Percentiles rank a stretch among this genome's conserved stretches.
Conservation (phyloP, 805 yeast species). For the Yamadazyma akitaensis region DNA sequence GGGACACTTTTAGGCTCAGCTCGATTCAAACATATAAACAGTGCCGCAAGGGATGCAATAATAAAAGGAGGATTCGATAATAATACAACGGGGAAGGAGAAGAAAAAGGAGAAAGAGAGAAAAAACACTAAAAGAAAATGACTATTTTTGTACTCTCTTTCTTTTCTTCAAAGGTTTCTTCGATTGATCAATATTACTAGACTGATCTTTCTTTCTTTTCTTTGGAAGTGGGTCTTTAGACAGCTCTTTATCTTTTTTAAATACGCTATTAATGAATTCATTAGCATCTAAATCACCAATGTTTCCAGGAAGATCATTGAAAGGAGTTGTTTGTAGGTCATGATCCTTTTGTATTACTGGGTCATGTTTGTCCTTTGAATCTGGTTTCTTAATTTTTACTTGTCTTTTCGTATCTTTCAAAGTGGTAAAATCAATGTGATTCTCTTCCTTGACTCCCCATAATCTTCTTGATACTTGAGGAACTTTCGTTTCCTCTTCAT, state of each 20-base stretch:
- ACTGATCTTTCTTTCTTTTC: not conserved
- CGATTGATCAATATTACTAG: not conserved
- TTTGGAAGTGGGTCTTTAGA: not conserved
- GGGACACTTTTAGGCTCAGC: conserved; percentile 92
- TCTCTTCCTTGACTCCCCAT: conserved; percentile 8
- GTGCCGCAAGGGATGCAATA: conserved; percentile 83
- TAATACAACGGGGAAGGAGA: conserved; percentile 23
- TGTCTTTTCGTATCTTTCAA: not conserved
- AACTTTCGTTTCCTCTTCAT: conserved; percentile 13
- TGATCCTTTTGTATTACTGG: not conserved
- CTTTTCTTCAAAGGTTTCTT: conserved; percentile 1
- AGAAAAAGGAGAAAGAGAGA: conserved; percentile 13
- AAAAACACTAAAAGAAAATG: conserved; percentile 8
- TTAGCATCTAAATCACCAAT: conserved; percentile 5
- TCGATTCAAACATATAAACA: conserved; percentile 88
- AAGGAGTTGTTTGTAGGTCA: not conserved
- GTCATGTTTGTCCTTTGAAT: not conserved
- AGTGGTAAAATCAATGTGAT: not conserved
- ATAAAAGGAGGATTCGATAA: conserved; percentile 54
- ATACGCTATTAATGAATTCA: conserved; percentile 4
- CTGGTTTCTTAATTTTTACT: not conserved
- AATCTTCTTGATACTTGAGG: conserved; percentile 4
- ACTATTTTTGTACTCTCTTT: conserved; percentile 6
- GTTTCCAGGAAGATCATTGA: not conserved
- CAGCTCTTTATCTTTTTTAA: not conserved